Percentiles rank a stretch among this genome's conserved stretches.
Evolutionary conservation across 306 rosid species (phyloP).

Genomic region (Psophocarpus tetragonolobus): DNA sequence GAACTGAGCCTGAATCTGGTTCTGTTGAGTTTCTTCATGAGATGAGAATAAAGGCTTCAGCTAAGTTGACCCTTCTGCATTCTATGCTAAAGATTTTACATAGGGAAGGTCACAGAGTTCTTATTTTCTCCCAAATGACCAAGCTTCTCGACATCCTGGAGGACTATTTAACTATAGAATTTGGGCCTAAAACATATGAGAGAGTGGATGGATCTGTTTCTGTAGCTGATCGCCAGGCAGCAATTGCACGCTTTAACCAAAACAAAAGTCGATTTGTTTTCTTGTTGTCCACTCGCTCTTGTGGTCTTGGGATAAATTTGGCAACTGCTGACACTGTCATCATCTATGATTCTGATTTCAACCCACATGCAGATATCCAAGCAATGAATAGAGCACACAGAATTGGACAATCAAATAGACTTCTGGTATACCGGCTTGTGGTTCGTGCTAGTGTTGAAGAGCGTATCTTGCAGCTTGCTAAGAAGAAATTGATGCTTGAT

Average conservation of each 20-base stretch:
- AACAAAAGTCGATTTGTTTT: constrained; percentile 97
- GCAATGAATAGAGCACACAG: constrained; percentile 99
- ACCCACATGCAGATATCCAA: constrained; percentile 99
- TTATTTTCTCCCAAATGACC: constrained; percentile 98
- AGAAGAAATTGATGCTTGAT: constrained; percentile 98
- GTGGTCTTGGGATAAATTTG: constrained; percentile 98
- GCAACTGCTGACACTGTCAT: constrained; percentile 99
- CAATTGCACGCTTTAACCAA: constrained; percentile 94
- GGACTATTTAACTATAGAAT: constrained; percentile 87
- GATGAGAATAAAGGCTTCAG: constrained; percentile 99
- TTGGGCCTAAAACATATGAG: constrained; percentile 96
- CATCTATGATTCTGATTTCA: constrained; percentile 98
- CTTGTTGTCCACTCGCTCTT: constrained; percentile 95
- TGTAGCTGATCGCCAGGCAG: constrained; percentile 94
- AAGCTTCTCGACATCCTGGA: constrained; percentile 97
- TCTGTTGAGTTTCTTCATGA: constrained; percentile 94
- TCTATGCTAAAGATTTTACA: constrained; percentile 88
- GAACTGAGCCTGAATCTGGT: constrained; percentile 98
- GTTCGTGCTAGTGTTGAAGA: constrained; percentile 99
- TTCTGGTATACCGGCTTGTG: constrained; percentile 94
- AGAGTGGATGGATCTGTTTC: constrained; percentile 98
- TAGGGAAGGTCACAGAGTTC: constrained; percentile 92
- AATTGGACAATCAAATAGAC: constrained; percentile 98
- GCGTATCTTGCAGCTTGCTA: constrained; percentile 99
- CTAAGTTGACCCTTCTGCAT: constrained; percentile 92